Evolutionary conservation across 2,329 filamentous ascomycete genomes (phyloP).

Genomic region (Scolecobasidium constrictum): DNA sequence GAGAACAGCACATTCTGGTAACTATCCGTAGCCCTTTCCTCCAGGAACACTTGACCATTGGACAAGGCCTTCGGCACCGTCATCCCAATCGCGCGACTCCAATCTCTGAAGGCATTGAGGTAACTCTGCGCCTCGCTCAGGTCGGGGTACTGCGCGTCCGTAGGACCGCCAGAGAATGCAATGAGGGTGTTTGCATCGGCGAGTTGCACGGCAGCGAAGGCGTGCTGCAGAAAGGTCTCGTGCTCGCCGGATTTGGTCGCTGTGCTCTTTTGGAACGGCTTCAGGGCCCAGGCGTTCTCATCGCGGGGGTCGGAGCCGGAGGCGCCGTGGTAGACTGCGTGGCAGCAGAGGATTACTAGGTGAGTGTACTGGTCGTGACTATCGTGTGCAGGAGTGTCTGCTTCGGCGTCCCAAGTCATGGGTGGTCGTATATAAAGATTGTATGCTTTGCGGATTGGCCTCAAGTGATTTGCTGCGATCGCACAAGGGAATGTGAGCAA

Average conservation of each 20-base stretch:
- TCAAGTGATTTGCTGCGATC: too few relatives aligned
- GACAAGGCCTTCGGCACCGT: constrained; percentile 16
- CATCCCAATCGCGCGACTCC: constrained; percentile 12
- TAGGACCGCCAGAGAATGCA: constrained; percentile 59
- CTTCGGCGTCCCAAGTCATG: background rate
- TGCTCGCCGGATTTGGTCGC: constrained; percentile 52
- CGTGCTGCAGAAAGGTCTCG: constrained; percentile 65
- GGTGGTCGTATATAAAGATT: too few relatives aligned
- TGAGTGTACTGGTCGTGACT: background rate
- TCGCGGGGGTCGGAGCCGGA: constrained; percentile 21
- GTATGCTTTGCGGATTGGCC: too few relatives aligned
- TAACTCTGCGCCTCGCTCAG: constrained; percentile 26
- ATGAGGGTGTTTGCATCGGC: constrained; percentile 23
- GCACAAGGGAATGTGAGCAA: too few relatives aligned
- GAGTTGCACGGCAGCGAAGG: constrained; percentile 2
- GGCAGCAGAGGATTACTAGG: constrained; percentile 73
- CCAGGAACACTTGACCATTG: constrained; percentile 41
- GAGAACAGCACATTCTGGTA: constrained; percentile 78
- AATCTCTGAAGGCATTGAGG: constrained; percentile 18
- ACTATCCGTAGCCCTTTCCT: constrained; percentile 69
- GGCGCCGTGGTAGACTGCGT: constrained; percentile 60
- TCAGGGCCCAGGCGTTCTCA: constrained; percentile 51
- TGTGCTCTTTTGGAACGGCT: constrained; percentile 53
- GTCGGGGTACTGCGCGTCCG: constrained; percentile 14
- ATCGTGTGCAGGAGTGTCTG: too few relatives aligned